Evolutionary conservation across 768 basidiomycete genomes (phyloP).

Genomic region (Cyathus striatus): DNA sequence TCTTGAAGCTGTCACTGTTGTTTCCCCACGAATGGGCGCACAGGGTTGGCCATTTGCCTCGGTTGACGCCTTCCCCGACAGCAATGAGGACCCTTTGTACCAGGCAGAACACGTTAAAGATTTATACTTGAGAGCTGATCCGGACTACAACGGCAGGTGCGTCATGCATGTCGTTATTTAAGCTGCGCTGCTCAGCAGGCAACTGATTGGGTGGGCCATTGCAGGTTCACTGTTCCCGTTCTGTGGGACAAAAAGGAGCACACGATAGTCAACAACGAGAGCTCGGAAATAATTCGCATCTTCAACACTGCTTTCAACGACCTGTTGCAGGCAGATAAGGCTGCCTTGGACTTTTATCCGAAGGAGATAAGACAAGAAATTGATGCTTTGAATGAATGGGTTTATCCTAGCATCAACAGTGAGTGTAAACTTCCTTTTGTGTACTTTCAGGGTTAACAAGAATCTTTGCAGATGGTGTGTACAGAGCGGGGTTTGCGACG

Average conservation of each 20-base stretch:
- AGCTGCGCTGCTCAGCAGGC: background rate
- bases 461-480: constrained; percentile 64
- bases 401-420: constrained; percentile 86
- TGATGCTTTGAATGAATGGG: constrained; percentile 80
- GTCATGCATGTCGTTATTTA: constrained; percentile 5
- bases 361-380: constrained; percentile 66
- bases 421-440: constrained; percentile 15
- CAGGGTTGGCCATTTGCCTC: constrained; percentile 86
- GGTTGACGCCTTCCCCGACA: constrained; percentile 61
- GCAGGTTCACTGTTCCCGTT: constrained; percentile 80
- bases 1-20: constrained; percentile 62
- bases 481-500: constrained; percentile 84
- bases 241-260: constrained; percentile 89
- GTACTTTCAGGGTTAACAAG: background rate
- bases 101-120: constrained; percentile 72
- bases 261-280: constrained; percentile 95
- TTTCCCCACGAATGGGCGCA: constrained; percentile 82
- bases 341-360: constrained; percentile 75
- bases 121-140: constrained; percentile 74
- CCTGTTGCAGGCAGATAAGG: constrained; percentile 59
- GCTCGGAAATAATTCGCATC: constrained; percentile 91
- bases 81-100: constrained; percentile 74
- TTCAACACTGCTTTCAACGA: constrained; percentile 85
- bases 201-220: background rate
- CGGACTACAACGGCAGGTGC: constrained; percentile 66